Evolutionary conservation across 2,329 filamentous ascomycete genomes (phyloP), one percentile per base, ranked within the genome.

Genomic region (Trichoderma polysporum): DNA sequence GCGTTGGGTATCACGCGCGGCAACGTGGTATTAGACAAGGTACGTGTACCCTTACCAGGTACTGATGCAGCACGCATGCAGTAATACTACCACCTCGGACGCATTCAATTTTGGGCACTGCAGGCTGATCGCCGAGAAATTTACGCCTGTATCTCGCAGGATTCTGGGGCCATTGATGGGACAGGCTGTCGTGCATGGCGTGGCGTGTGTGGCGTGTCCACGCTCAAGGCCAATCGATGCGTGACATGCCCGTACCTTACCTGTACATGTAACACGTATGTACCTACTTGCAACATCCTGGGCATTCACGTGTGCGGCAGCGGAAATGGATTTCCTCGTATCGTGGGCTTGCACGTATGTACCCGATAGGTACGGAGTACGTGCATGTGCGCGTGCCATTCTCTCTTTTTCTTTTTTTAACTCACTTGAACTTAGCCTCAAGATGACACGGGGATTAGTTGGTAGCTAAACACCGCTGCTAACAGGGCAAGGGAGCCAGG

Each of bases 181-280:
- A 47, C 37, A 54, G 61, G 61, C 61, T 64, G 61, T 64, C 61
- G 61, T 64, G 61, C 61, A 64, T 64, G 50, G 60, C 60, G 33
- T 27, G 17, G 47, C 49, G 27, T 45, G n/a, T 9, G 41, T 62
- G 37, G 61, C 61, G 61, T 56, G 61, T 54, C 58, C 47, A 63
- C 29, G 60, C 49, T 27, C 60, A 63, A 52, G 53, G 10, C 53
- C 53, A 56, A 62, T 62, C 22, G 59, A 62, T 62, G 59, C 59
- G 59, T 53, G 59, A 53, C 59, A 62, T 62, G 50, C 13, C 33
- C 9, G 33, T 35, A 35, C 33, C 33, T 35, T 10, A 8, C 19
- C 9, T 45, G 8, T 12, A 4, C 2, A 10, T 45, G 41, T 45
- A 45, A 45, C 41, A 45, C 41, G 41, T 45, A 45, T 45, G 8